Evolutionary conservation across 1,139 yeast species (phyloP).

Genomic region (Yamadazyma mexicana): DNA sequence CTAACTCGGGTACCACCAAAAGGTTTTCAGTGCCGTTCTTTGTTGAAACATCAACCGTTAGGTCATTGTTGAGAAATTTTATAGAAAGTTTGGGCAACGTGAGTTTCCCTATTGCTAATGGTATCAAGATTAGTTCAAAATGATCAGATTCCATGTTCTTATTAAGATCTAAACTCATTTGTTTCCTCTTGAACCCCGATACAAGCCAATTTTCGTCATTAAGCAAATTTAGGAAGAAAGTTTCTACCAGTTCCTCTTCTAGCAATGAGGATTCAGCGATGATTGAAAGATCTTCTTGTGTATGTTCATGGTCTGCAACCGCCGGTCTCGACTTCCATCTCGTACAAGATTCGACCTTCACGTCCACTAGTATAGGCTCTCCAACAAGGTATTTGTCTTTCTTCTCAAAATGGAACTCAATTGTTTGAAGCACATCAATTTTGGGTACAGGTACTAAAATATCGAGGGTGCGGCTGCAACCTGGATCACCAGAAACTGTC

Average conservation of each 20-base stretch:
- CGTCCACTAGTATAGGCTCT: conserved; percentile 50
- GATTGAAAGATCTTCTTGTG: conserved; percentile 16
- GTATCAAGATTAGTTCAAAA: conserved; percentile 57
- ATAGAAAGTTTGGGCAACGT: conserved; percentile 66
- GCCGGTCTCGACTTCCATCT: conserved; percentile 38
- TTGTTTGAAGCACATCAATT: conserved; percentile 50
- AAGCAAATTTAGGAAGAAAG: conserved; percentile 29
- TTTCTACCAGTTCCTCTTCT: conserved; percentile 14
- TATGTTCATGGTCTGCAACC: conserved; percentile 5
- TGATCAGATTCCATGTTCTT: conserved; percentile 15
- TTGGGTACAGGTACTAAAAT: conserved; percentile 57
- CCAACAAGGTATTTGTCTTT: conserved; percentile 57
- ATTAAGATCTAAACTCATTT: conserved; percentile 35
- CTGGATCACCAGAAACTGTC: neutral
- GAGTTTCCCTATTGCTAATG: conserved; percentile 74
- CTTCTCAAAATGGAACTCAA: conserved; percentile 43
- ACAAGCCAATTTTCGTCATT: conserved; percentile 64
- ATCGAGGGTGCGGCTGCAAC: too few relatives aligned
- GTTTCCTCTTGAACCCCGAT: conserved; percentile 60
- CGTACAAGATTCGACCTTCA: conserved; percentile 46
- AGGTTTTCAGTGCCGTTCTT: conserved; percentile 68
- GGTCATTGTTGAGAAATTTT: conserved; percentile 17
- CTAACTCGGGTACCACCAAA: conserved; percentile 71
- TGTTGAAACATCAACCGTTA: conserved; percentile 59
- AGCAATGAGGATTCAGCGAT: conserved; percentile 30